Evolutionary conservation across 495 filamentous ascomycete genomes (phyloP), one percentile per base, ranked within the genome.

Genomic region (Stereocaulon alpinum): DNA sequence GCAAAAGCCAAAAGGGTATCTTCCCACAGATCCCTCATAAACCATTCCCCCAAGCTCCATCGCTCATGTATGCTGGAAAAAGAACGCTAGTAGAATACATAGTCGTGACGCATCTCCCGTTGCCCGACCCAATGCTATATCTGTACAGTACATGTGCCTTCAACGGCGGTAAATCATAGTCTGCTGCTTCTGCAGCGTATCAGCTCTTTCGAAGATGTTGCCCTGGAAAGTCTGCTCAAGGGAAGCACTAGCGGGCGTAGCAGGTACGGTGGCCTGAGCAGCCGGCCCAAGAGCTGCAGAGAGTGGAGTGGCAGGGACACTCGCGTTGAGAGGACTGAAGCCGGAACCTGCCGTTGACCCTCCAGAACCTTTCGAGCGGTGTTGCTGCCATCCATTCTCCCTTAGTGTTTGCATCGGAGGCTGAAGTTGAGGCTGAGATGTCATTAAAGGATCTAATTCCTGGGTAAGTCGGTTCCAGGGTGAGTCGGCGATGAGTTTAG

Each of bases 211-310:
- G 69, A 87, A 89, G 4, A 89, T 83, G 59, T 86, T 83, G 5
- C 86, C 84, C 29, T 74, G 76, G 62, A 89, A 88, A 53, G 82
- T 82, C 30, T 77, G 76, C 60, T 82, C 79, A 47, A 77, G 72
- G 67, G 86, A 87, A 4, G 78, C 82, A 69, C 81, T 87, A 56
- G 82, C 83, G 32, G 88, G 86, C 0, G 86, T 89, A 32, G 75
- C 76, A 66, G 86, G 87, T 3, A 79, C 82, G 1, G 91, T 96
- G 2, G 91, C 89, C 68, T 93, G 88, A 17, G 88, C 89, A 41
- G 91, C 91, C 9, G 89, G 87, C 5, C 90, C 90, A 4, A 95
- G 79, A 15, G 90, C 90, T 17, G 90, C 90, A 64, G 87, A 91
- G 59, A 92, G 76, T 7, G 90, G 90, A 5, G 84, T 87, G 5